Conservation (phyloP, 345 rosid genomes). For the Euphorbia peplus region DNA sequence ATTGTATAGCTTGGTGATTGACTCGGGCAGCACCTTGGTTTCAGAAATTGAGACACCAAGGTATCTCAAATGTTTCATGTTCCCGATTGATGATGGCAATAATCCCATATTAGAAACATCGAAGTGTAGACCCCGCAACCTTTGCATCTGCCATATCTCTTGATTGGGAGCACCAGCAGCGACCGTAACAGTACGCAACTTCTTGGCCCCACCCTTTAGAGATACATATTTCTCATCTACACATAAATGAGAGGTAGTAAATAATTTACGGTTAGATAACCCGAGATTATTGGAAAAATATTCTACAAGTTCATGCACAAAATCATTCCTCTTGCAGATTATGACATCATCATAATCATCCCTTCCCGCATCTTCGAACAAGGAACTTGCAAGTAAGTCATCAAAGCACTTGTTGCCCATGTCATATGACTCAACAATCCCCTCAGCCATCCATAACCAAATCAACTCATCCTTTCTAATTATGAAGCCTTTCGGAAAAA, state of each 20-base stretch:
- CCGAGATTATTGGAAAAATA: conserved; percentile 18
- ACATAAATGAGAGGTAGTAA: neutral
- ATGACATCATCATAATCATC: neutral
- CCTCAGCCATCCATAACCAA: no score
- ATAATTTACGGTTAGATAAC: no score
- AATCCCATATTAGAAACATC: neutral
- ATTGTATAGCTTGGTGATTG: conserved; percentile 9
- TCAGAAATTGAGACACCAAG: conserved; percentile 9
- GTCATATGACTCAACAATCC: no score
- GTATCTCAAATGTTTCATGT: conserved; percentile 22
- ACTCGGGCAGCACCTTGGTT: neutral
- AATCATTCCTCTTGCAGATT: conserved; percentile 26
- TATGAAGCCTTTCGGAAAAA: conserved; percentile 9
- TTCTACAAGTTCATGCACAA: conserved; percentile 21
- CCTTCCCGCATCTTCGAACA: conserved; percentile 18
- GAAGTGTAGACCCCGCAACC: neutral
- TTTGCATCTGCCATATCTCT: neutral
- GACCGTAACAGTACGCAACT: neutral
- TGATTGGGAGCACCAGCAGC: neutral
- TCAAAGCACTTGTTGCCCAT: conserved; percentile 20
- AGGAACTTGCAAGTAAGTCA: conserved; percentile 16
- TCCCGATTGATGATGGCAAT: conserved; percentile 12
- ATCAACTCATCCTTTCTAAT: no score
- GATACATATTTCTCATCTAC: neutral
- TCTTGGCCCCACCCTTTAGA: neutral